These are phyloP conservation scores for Acmispon strigosus DNA, from an alignment of 306 rosid species.

Conservation along the genomic window DNA sequence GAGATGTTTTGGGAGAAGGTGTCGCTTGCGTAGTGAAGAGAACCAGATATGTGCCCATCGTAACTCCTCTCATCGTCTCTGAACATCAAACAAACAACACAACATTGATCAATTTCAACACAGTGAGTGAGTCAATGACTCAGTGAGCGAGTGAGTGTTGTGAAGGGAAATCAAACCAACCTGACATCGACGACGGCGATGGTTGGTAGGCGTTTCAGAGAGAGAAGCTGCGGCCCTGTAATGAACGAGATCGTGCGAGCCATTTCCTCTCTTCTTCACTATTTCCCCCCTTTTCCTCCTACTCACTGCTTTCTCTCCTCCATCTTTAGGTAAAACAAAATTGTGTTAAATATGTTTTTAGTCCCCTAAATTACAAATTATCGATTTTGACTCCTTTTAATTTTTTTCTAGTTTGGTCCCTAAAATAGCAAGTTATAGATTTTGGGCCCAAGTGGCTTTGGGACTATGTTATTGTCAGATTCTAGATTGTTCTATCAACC, in stretches of 20 bases:
- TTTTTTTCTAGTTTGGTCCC: too few species aligned
- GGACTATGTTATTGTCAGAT: too few species aligned
- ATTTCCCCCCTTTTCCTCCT: not conserved
- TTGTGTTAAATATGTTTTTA: too few species aligned
- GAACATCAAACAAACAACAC: not conserved
- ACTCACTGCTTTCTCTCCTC: not conserved
- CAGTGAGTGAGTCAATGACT: not conserved
- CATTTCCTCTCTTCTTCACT: slow-evolving; percentile 22
- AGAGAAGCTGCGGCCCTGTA: slow-evolving; percentile 62
- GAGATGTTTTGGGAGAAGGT: slow-evolving; percentile 54
- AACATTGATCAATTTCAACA: not conserved
- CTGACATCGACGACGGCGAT: slow-evolving; percentile 37
- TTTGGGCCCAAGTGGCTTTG: too few species aligned
- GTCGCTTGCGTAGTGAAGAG: slow-evolving; percentile 64
- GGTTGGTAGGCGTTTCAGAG: slow-evolving; percentile 43
- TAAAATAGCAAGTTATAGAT: too few species aligned
- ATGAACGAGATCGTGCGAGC: slow-evolving; percentile 58
- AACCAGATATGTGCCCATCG: slow-evolving; percentile 75
- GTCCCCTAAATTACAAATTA: too few species aligned
- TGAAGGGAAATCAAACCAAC: not conserved
- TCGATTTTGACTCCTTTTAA: too few species aligned
- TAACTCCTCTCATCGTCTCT: slow-evolving; percentile 72
- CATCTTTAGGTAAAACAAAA: not conserved
- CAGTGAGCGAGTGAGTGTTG: not conserved
- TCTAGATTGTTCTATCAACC: too few species aligned